Base-by-base conservation (phyloP, 495 filamentous ascomycete species). In the Evansstolkia leycettana region DNA sequence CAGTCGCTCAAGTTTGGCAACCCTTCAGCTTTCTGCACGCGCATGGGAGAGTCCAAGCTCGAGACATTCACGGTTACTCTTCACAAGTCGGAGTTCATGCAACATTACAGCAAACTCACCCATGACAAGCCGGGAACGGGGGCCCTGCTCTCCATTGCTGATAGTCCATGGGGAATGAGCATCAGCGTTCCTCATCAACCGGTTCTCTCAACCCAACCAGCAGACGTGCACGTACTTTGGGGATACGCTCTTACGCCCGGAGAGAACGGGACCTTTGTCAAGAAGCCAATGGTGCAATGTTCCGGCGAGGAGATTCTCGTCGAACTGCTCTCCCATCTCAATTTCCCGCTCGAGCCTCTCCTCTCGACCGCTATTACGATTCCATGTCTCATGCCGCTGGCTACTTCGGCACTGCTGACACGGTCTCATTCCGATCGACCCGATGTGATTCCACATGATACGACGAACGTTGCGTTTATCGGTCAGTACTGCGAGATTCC, bases 401-500 rank as follows among this genome's bases (percentile, higher is more conserved):
- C 46, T 19, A 58, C 56, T 0, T 38, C 50, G 1, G 47, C 55
- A 1, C 51, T 67, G 18, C 32, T 67, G 31, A 47, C 54, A 0
- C 40, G 59, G 9, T n/a, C 32, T 8, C 18, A 17, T 0, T 31
- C 42, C 5, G 57, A 67, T 40, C 46, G 63, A 0, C 60, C 63
- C 26, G 25, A 40, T 4, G 52, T 67, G 9, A 45, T 62, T 27
- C 55, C 57, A 1, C 19, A 51, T 14, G 51, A 37, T 4, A 48
- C 37, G 4, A 51, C 43, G 17, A 67, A 67, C 38, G 12, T 65
- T 7, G 63, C 54, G 1, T 37, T 58, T 2, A 24, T 67, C 14
- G 63, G 63, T 2, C 63, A 67, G 40, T 67, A 56, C 43, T 55
- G 52, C 6, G 61, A 67, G 41, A 55, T 64, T 12, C 40, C 48